Conservation (phyloP, 352 stramenopile species). For the Globisporangium spiculum region DNA sequence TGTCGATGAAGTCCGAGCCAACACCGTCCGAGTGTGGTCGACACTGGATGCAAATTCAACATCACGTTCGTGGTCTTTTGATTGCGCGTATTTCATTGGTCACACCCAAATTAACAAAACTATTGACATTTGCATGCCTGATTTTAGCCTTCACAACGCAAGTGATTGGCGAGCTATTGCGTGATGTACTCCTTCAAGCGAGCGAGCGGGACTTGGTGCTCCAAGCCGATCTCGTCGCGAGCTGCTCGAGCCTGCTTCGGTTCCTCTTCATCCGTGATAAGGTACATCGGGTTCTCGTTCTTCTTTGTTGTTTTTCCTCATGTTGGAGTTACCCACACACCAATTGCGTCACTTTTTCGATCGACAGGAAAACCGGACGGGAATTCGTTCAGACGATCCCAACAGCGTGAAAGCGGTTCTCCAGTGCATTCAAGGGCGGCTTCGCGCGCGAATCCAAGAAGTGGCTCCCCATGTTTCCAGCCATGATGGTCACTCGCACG, state of each 20-base stretch:
- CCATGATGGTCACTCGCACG: background rate
- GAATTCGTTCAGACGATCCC: slow-evolving; percentile 22
- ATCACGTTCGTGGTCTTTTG: slow-evolving; percentile 30
- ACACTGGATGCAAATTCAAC: slow-evolving; percentile 10
- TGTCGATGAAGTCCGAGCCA: slow-evolving; percentile 54
- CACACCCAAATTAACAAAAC: background rate
- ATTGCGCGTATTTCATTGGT: background rate
- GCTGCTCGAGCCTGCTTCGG: slow-evolving; percentile 58
- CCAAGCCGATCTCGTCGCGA: slow-evolving; percentile 61
- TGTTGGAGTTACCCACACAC: background rate
- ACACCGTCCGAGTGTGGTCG: slow-evolving; percentile 42
- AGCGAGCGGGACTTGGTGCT: slow-evolving; percentile 58
- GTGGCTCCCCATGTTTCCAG: slow-evolving; percentile 6
- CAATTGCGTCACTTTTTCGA: background rate
- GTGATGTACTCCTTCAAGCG: slow-evolving; percentile 33
- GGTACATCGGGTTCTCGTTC: slow-evolving; percentile 19
- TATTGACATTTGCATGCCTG: background rate
- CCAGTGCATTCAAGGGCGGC: slow-evolving; percentile 27
- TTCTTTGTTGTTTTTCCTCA: background rate
- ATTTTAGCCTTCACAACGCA: slow-evolving; percentile 16
- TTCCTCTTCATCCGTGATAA: slow-evolving; percentile 69
- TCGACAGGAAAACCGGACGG: slow-evolving; percentile 31
- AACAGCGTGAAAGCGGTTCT: slow-evolving; percentile 20
- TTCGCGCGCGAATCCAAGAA: slow-evolving; percentile 33
- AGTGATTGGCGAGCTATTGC: slow-evolving; percentile 29